Evolutionary conservation across 202 grass and related monocot species (phyloP).

Genomic region (Setaria italica): DNA sequence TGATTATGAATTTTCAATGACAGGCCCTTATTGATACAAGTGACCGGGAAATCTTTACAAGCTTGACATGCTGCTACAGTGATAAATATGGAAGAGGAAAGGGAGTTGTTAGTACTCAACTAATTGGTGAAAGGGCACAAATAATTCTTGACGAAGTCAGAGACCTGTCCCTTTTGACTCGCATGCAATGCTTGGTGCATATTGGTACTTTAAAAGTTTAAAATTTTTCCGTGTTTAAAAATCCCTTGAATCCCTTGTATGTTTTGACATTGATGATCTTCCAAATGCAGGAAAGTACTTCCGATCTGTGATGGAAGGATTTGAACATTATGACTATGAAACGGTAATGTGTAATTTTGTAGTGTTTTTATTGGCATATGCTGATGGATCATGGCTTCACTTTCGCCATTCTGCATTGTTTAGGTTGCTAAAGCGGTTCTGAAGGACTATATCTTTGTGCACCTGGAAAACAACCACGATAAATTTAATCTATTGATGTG

Average conservation of each 20-base stretch:
- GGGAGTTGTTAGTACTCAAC: constrained; percentile 82
- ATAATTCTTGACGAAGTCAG: constrained; percentile 97
- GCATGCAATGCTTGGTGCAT: constrained; percentile 74
- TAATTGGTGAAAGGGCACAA: constrained; percentile 92
- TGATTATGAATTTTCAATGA: constrained; percentile 40
- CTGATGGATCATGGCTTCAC: constrained; percentile 48
- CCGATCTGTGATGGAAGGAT: constrained; percentile 83
- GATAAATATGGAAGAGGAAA: constrained; percentile 76
- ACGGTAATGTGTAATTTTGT: constrained; percentile 60
- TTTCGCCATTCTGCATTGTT: constrained; percentile 42
- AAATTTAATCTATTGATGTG: constrained; percentile 95
- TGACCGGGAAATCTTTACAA: constrained; percentile 92
- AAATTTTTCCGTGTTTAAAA: constrained; percentile 34
- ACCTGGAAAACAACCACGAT: constrained; percentile 74
- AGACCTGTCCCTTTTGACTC: constrained; percentile 74
- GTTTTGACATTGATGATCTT: constrained; percentile 44
- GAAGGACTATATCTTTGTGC: constrained; percentile 82
- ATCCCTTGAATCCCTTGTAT: constrained; percentile 19
- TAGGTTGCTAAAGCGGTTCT: constrained; percentile 98
- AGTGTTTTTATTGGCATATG: constrained; percentile 52
- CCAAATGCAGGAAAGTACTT: constrained; percentile 85
- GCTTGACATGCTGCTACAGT: constrained; percentile 89
- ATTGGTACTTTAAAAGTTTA: constrained; percentile 64
- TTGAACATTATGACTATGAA: constrained; percentile 73
- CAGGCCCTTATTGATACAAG: constrained; percentile 91